Conservation (phyloP, 106 monocot species). For the Platanthera guangdongensis region DNA sequence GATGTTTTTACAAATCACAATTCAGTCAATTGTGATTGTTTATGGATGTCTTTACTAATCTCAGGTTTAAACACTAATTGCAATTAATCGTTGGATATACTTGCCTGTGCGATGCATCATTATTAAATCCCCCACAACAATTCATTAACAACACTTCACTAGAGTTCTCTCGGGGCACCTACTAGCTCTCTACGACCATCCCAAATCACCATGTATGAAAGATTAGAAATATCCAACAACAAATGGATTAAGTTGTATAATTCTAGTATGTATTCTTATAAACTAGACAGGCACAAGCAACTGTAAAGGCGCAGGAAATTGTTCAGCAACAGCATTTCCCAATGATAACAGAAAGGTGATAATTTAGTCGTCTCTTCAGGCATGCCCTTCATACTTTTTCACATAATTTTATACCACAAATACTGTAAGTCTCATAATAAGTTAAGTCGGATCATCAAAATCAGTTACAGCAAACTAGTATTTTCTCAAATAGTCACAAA, state of each 20-base stretch:
- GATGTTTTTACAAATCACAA: too few species aligned
- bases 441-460: not conserved
- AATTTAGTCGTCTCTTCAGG: not conserved
- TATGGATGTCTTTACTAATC: too few species aligned
- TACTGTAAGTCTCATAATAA: not conserved
- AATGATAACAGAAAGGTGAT: not conserved
- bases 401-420: not conserved
- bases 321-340: not conserved
- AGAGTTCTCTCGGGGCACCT: too few species aligned
- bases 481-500: not conserved
- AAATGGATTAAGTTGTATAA: not conserved
- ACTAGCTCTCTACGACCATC: too few species aligned
- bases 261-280: not conserved
- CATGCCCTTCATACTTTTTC: not conserved
- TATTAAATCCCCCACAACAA: too few species aligned
- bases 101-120: too few species aligned
- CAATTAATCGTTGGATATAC: too few species aligned
- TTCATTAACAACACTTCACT: too few species aligned
- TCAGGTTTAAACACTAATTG: too few species aligned
- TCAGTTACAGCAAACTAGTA: not conserved
- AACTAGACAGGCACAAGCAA: not conserved
- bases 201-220: not conserved
- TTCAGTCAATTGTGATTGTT: too few species aligned
- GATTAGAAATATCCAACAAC: not conserved
- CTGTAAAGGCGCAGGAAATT: not conserved